Conservation (phyloP, 345 rosid species). For the Cardamine chenopodiifolia region DNA sequence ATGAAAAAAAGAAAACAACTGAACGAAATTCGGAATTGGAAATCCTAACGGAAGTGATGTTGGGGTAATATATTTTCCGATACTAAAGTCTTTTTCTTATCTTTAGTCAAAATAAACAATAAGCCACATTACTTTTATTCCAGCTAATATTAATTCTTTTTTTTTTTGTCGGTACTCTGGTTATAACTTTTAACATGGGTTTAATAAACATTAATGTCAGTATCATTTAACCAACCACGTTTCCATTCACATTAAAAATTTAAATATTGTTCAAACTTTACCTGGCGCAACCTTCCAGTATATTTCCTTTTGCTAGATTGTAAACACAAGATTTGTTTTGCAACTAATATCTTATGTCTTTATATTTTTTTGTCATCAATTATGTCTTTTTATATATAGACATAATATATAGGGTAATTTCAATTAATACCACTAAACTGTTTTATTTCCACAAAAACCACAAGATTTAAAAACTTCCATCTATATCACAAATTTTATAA, state of each 20-base stretch:
- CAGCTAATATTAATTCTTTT: background rate
- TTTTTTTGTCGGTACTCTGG: background rate
- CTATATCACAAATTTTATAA: no score
- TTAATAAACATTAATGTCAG: constrained; percentile 21
- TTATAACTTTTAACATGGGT: background rate
- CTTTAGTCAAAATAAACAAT: background rate
- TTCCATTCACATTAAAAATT: background rate
- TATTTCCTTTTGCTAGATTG: background rate
- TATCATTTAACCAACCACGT: constrained; percentile 17
- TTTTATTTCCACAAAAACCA: no score
- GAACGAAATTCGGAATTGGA: background rate
- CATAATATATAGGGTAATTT: no score
- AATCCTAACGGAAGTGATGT: background rate
- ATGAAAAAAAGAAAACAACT: background rate
- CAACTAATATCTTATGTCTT: background rate
- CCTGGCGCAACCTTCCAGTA: background rate
- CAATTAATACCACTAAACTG: no score
- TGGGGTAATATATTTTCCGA: background rate
- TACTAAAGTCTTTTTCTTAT: background rate
- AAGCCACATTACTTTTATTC: background rate
- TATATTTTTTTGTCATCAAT: no score
- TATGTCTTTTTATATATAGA: no score
- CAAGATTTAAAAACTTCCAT: no score
- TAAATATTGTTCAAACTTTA: background rate
- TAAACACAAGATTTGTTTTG: background rate